phyloP scores from a whole-genome alignment of 768 basidiomycete genomes.

The Calocybe gangraenosa region DNA sequence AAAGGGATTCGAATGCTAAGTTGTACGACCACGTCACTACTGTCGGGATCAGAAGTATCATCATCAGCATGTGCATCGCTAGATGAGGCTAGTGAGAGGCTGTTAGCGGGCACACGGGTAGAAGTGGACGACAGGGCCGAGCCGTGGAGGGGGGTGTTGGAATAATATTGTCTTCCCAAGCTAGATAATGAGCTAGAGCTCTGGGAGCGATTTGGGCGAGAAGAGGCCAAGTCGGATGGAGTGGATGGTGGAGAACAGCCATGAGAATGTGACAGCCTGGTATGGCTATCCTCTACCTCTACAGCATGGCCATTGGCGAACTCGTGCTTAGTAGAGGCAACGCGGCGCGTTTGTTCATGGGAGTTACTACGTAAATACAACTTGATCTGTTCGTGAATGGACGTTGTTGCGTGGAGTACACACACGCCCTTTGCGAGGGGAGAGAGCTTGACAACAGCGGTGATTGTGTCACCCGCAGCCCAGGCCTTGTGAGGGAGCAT shows the following conservation, averaged over 20 bases:
- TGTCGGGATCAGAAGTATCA: slow-evolving; percentile 7
- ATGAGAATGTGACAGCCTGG: slow-evolving; percentile 14
- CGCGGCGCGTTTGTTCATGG: slow-evolving; percentile 58
- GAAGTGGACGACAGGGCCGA: slow-evolving; percentile 2
- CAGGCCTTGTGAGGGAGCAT: slow-evolving; percentile 95
- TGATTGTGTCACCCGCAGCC: slow-evolving; percentile 84
- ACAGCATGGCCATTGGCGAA: slow-evolving; percentile 57
- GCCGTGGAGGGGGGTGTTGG: not conserved
- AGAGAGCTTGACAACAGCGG: slow-evolving; percentile 80
- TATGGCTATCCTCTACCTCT: slow-evolving; percentile 24
- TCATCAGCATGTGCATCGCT: not conserved
- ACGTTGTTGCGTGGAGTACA: slow-evolving; percentile 62
- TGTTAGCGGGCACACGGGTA: not conserved
- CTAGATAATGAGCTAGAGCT: slow-evolving; percentile 11
- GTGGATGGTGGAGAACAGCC: slow-evolving; percentile 11
- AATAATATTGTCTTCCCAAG: slow-evolving; percentile 2
- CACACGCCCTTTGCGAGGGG: slow-evolving; percentile 82
- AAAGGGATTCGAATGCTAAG: slow-evolving; percentile 59
- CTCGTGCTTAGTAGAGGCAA: slow-evolving; percentile 65
- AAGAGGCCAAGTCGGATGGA: slow-evolving; percentile 6
- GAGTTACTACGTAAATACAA: slow-evolving; percentile 46
- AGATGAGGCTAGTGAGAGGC: not conserved
- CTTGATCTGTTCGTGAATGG: slow-evolving; percentile 73
- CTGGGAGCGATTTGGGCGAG: not conserved
- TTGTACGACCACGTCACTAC: slow-evolving; percentile 51